Evolutionary conservation across 2,329 filamentous ascomycete species (phyloP).

Genomic region (Alternaria postmessia): DNA sequence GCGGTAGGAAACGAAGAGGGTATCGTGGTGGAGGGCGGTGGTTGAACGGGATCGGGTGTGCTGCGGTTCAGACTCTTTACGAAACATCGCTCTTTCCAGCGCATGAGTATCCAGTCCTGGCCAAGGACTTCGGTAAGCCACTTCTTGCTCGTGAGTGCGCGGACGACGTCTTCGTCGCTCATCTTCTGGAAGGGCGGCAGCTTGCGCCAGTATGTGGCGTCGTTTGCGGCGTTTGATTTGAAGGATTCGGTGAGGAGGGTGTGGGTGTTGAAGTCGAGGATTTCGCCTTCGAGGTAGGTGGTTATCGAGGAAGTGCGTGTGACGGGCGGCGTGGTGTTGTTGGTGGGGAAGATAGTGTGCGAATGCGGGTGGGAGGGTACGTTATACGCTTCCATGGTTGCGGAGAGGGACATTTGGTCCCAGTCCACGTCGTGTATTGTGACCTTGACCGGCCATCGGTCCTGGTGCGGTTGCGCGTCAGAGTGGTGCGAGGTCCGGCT

Average conservation of each 20-base stretch:
- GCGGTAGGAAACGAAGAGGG: constrained; percentile 6
- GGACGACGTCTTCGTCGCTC: constrained; percentile 53
- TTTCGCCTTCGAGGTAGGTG: constrained; percentile 73
- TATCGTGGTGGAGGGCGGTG: constrained; percentile 17
- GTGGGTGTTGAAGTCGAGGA: constrained; percentile 66
- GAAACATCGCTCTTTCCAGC: constrained; percentile 64
- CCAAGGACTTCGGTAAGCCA: constrained; percentile 47
- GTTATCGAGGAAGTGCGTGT: constrained; percentile 61
- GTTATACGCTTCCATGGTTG: constrained; percentile 75
- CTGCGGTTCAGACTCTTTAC: constrained; percentile 46
- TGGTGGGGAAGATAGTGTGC: constrained; percentile 36
- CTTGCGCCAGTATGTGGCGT: constrained; percentile 60
- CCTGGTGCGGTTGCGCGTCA: constrained; percentile 53
- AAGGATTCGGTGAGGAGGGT: constrained; percentile 62
- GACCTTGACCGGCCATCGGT: constrained; percentile 73
- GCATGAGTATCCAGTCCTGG: constrained; percentile 63
- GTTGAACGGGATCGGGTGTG: constrained; percentile 24
- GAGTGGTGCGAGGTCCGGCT: constrained; percentile 29
- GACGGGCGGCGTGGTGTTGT: constrained; percentile 20
- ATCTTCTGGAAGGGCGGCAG: constrained; percentile 55
- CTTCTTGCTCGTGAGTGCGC: constrained; percentile 53
- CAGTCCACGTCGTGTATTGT: constrained; percentile 70
- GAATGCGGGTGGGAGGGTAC: constrained; percentile 61
- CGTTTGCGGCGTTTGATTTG: constrained; percentile 54
- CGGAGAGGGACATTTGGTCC: constrained; percentile 67